Evolutionary conservation across 2,329 filamentous ascomycete species (phyloP), one percentile per base, ranked within the genome.

Genomic region (Colletotrichum godetiae): DNA sequence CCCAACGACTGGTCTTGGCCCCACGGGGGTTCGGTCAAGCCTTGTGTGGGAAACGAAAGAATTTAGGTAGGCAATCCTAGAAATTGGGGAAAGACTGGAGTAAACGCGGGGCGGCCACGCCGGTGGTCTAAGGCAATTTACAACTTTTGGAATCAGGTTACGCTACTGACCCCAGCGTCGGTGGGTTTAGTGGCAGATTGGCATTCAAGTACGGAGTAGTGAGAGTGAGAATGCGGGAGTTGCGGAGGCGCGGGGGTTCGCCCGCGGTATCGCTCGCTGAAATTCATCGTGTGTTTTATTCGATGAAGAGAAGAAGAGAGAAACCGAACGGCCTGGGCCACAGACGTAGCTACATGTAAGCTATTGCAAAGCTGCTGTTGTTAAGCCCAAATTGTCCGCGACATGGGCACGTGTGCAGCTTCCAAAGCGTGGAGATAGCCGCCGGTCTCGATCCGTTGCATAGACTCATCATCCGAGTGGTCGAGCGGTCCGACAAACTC

Each of bases 31-130:
- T 49, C 19, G 60, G 52, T 46, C n/a, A 35, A 53, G 12, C 22
- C 42, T 15, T 15, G 46, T 15, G 42, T 29, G 60, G 46, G 60
- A 63, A 24, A 22, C 42, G 42, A 27, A 31, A 42, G 60, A 49
- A 35, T 19, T 31, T 31, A 15, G 35, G 27, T 52, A 31, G 55
- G 67, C 29, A 53, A 62, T 58, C 58, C 55, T 53, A 52, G 67
- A 52, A 31, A 58, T 66, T 37, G 67, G 22, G 53, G 53, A 29
- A 56, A 29, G 49, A 19, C 11, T 12, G 60, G 49, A 46, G 31
- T 19, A 49, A 73, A 73, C 70, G 70, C 70, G 70, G 70, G 70
- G 67, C 70, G 70, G 67, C 55, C 59, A 70, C n/a, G 61, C 55
- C 67, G 67, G 22, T 31, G 4, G 4, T 53, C 42, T 22, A 22